Evolutionary conservation across 169 alveolate species (phyloP).

Genomic region (Plasmodium knowlesi): DNA sequence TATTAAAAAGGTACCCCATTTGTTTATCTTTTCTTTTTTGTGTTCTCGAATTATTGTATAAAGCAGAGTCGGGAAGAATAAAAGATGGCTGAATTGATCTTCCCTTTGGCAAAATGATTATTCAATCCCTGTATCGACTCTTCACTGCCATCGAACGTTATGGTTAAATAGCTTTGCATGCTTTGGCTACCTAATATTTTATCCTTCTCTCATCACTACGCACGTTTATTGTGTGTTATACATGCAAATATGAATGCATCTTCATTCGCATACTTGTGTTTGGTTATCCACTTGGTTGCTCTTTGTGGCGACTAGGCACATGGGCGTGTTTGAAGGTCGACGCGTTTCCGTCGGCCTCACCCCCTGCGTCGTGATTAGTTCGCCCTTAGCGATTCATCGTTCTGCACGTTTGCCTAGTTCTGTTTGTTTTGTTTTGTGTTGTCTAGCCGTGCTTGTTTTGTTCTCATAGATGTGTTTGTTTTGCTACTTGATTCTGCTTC

Average conservation of each 20-base stretch:
- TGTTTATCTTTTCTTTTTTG: background rate
- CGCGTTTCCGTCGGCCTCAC: background rate
- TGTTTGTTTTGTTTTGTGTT: background rate
- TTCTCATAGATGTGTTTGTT: background rate
- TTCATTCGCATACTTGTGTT: background rate
- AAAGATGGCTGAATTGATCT: background rate
- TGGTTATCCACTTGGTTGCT: background rate
- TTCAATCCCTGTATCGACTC: background rate
- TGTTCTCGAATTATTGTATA: background rate
- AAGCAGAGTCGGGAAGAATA: background rate
- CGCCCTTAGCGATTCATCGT: background rate
- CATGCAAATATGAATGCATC: background rate
- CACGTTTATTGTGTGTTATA: background rate
- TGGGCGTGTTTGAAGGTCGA: background rate
- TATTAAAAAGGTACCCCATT: slow-evolving; percentile 1
- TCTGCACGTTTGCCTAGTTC: background rate
- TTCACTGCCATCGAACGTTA: background rate
- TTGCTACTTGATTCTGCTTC: background rate
- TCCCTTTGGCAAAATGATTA: background rate
- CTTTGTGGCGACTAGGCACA: background rate
- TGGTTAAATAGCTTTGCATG: background rate
- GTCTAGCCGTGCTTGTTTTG: background rate
- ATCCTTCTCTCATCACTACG: background rate
- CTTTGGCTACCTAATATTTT: background rate
- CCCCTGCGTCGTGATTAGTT: background rate